phyloP scores from a whole-genome alignment of 805 yeast species.

The Suhomyces xylopsoci region DNA sequence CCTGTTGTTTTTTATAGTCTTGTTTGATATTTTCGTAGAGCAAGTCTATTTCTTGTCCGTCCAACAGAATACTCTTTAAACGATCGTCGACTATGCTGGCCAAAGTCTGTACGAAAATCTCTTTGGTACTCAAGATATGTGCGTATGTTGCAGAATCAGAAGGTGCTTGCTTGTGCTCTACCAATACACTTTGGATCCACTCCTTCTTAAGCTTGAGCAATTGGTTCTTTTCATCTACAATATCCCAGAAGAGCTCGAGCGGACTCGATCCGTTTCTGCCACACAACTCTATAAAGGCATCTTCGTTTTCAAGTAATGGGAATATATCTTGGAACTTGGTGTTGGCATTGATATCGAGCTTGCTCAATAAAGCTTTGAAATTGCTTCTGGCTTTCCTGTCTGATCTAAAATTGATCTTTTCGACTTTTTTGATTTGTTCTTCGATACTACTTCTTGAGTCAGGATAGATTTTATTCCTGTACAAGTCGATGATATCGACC shows the following conservation, averaged over 20 bases:
- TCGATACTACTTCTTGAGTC: conserved; percentile 17
- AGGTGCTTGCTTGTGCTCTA: conserved; percentile 22
- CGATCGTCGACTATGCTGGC: conserved; percentile 26
- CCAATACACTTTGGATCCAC: conserved; percentile 50
- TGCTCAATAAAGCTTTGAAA: conserved; percentile 48
- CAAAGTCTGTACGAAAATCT: conserved; percentile 18
- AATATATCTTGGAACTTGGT: conserved; percentile 60
- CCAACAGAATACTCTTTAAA: conserved; percentile 17
- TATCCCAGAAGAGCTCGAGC: conserved; percentile 72
- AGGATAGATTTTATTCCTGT: conserved; percentile 38
- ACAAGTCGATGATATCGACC: conserved; percentile 58
- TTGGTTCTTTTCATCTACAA: conserved; percentile 59
- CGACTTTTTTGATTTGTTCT: conserved; percentile 18
- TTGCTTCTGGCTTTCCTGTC: conserved; percentile 68
- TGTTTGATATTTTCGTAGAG: conserved; percentile 27
- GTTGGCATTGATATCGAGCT: conserved; percentile 45
- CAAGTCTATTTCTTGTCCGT: conserved; percentile 22
- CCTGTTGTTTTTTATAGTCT: conserved; percentile 18
- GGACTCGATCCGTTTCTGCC: conserved; percentile 81
- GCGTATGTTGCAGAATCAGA: conserved; percentile 16
- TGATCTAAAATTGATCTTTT: conserved; percentile 43
- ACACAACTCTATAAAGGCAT: conserved; percentile 55
- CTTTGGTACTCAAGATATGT: conserved; percentile 13
- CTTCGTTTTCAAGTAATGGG: conserved; percentile 49
- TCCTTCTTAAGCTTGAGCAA: conserved; percentile 57